Conservation (phyloP, 129 eudicot species). For the Chrysanthemum lavandulifolium region DNA sequence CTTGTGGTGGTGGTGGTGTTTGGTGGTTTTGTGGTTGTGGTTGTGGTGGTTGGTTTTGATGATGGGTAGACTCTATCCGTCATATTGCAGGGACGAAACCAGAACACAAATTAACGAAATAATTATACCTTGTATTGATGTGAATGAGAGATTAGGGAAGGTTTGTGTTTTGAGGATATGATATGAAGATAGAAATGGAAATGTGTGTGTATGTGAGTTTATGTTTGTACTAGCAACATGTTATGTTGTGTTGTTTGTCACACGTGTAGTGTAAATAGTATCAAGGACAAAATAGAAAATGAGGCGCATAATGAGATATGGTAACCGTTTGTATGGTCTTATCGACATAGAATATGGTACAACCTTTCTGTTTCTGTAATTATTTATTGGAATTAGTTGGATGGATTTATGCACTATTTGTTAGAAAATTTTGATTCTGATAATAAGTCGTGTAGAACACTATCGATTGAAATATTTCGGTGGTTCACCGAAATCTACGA, state of each 20-base stretch:
- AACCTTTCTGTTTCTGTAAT: too few relatives aligned
- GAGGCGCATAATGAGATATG: background rate
- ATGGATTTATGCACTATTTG: too few relatives aligned
- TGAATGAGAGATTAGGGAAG: too few relatives aligned
- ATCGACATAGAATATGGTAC: too few relatives aligned
- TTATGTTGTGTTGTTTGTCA: conserved; percentile 15
- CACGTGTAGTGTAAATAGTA: conserved; percentile 23
- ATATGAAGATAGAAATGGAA: conserved; percentile 13
- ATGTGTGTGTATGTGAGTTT: conserved; percentile 5
- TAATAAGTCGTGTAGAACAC: too few relatives aligned
- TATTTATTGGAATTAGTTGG: too few relatives aligned
- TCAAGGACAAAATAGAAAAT: background rate
- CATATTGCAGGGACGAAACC: conserved; percentile 24
- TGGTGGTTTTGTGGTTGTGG: background rate
- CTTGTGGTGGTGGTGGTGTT: conserved; percentile 35
- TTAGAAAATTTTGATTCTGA: too few relatives aligned
- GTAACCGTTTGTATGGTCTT: too few relatives aligned
- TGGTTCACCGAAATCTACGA: too few relatives aligned
- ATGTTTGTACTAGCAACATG: background rate
- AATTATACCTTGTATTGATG: too few relatives aligned
- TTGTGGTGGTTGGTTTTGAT: conserved; percentile 50
- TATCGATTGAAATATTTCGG: too few relatives aligned
- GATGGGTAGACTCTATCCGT: conserved; percentile 89
- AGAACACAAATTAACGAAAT: too few relatives aligned
- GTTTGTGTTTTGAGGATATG: background rate